A percentile compares a stretch with the other conserved stretches of the same genome.
phyloP scores from a whole-genome alignment of 2,329 filamentous ascomycete genomes.

The Penicillium polonicum region DNA sequence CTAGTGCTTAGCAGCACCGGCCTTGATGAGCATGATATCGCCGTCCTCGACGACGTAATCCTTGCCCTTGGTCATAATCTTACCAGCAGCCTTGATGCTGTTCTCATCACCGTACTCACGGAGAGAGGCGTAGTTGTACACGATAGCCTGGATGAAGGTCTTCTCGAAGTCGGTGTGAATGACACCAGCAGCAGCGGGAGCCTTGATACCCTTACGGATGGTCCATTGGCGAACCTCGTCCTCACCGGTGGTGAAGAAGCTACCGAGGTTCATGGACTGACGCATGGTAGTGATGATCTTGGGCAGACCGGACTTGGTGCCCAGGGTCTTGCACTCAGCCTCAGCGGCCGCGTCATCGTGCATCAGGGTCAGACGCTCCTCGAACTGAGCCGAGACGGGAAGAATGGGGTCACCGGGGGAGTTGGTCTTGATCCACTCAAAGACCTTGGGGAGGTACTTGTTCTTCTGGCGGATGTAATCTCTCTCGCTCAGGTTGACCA shows the following conservation, averaged over 20 bases:
- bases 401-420: constrained; percentile 86
- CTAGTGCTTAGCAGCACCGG: constrained; percentile 50
- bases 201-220: constrained; percentile 91
- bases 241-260: constrained; percentile 94
- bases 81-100: constrained; percentile 87
- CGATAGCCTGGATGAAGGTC: constrained; percentile 95
- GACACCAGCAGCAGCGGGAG: constrained; percentile 94
- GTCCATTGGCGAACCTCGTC: constrained; percentile 99
- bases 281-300: constrained; percentile 94
- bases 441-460: constrained; percentile 92
- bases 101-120: constrained; percentile 87
- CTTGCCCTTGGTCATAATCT: constrained; percentile 98
- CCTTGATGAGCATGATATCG: constrained; percentile 79
- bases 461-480: constrained; percentile 99
- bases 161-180: constrained; percentile 99
- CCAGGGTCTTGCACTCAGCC: constrained; percentile 86
- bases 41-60: constrained; percentile 68
- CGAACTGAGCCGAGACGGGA: constrained; percentile 86
- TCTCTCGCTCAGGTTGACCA: constrained; percentile 95
- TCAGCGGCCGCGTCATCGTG: constrained; percentile 71
- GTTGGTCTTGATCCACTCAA: constrained; percentile 92
- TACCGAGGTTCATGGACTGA: constrained; percentile 81
- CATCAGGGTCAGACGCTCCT: constrained; percentile 84
- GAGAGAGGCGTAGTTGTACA: constrained; percentile 81
- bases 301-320: constrained; percentile 82